Evolutionary conservation across 495 filamentous ascomycete genomes (phyloP), one percentile per base, ranked within the genome.

Genomic region (Sordaria brevicollis): DNA sequence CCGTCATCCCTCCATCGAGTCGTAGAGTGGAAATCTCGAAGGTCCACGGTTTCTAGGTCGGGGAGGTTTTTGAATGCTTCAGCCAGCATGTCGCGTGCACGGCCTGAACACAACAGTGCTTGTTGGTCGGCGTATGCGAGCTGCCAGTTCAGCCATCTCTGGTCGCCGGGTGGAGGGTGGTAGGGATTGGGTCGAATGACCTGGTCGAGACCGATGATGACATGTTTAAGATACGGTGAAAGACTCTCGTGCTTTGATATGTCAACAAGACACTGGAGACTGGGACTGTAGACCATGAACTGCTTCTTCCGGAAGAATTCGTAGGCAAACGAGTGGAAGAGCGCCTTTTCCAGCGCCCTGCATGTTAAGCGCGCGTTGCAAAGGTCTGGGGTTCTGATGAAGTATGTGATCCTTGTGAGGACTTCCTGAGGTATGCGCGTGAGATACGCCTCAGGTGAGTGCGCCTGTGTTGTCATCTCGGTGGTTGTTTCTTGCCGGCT

Each of bases 251-350:
- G 77, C 9, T 82, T 81, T n/a, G 86, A 81, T 66, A 88, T 88
- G 69, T 84, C 82, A 35, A 86, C 72, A 31, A 88, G 80, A 1
- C 83, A 78, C 69, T 82, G 74, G 5, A 88, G 79, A 71, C 84
- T 85, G 66, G 75, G 76, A 31, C 79, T 73, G 10, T 78, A 80
- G 69, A 85, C 73, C 80, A 86, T 84, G 76, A 88, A 88, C 73
- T 86, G 83, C 65, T 82, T 82, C 73, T 85, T 86, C 21, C 79
- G 76, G 74, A 88, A 88, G 78, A 86, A 88, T 72, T 87, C 85
- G 25, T 75, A 74, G 10, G 82, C 73, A 71, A 88, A 88, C 31
- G 69, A 74, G 68, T 80, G 71, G 74, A 81, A 83, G 17, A 86
- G 74, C 5, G 71, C 66, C 7, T 62, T 72, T 66, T 87, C 86